phyloP scores from a whole-genome alignment of 108 stramenopile genomes.

The Nitzschia sp. region DNA sequence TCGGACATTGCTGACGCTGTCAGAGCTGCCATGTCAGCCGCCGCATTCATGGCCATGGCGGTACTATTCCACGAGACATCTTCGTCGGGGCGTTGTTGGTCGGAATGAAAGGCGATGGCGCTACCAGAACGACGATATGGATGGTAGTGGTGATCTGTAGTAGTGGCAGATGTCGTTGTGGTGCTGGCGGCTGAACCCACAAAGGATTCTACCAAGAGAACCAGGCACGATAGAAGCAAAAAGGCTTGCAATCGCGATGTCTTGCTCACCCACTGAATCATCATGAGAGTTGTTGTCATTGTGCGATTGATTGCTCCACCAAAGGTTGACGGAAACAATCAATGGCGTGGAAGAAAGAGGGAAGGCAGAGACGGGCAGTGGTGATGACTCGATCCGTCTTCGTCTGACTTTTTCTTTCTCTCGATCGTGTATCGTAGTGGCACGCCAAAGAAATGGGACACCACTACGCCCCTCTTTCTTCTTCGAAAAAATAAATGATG shows the following conservation, averaged over 20 bases:
- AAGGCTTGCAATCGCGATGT: slow-evolving; percentile 4
- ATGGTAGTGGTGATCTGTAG: background rate
- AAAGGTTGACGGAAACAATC: background rate
- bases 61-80: slow-evolving; percentile 2
- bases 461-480: too few relatives aligned
- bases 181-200: background rate
- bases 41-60: slow-evolving; percentile 1
- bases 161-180: background rate
- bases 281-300: background rate
- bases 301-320: background rate
- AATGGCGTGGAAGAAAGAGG: background rate
- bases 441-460: too few relatives aligned
- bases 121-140: background rate
- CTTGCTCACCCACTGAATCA: slow-evolving; percentile 2
- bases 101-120: background rate
- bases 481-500: too few relatives aligned
- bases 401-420: too few relatives aligned
- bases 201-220: background rate
- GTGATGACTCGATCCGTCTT: too few relatives aligned
- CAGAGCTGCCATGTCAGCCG: background rate
- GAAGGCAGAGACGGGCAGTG: background rate
- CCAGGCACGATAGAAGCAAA: background rate
- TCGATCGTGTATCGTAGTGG: too few relatives aligned
- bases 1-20: too few relatives aligned
- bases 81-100: background rate